Evolutionary conservation across 805 yeast species (phyloP), one percentile per base, ranked within the genome.

Genomic region (Grigorovia transvaalensis): DNA sequence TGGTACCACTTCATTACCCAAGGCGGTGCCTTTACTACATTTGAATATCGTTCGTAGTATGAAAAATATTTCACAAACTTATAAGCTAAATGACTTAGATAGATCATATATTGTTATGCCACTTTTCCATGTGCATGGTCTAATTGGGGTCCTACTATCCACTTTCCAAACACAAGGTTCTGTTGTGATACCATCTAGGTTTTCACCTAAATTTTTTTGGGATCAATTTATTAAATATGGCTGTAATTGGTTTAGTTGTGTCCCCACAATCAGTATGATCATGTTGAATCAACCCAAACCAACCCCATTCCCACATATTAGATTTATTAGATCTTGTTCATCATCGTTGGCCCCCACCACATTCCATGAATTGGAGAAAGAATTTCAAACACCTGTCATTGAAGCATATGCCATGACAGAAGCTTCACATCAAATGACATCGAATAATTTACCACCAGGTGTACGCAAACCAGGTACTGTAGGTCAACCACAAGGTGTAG

Each of bases 381-480:
- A 74, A 33, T 79, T 84, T 64, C 68, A 75, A 9, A 84, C 86
- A 0, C 88, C 88, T 0, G 88, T 84, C 0, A 62, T 83, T 15
- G 90, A 84, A 64, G 89, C 89, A 0, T 84, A 84, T 61, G 89
- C 88, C 4, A 83, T 84, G 88, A 84, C 89, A 1, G 90, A 84
- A 62, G 87, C 87, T 1, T 75, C 86, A n/a, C 89, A 84, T 64
- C 88, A 84, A 65, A 84, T 84, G 82, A 80, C 86, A 11, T 82
- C 88, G 2, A 84, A 84, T 65, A 75, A 78, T 56, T 66, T 82
- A 44, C 86, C 87, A 41, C 82, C 84, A 11, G 84, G 82, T 13
- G 65, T 74, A 54, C 73, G 87, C 56, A 79, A 77, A 66, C 79
- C 88, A 9, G 88, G 88, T 15, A 81, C 88, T 5, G 88, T 84